phyloP scores from a whole-genome alignment of 306 rosid genomes.

The Corylus americana region DNA sequence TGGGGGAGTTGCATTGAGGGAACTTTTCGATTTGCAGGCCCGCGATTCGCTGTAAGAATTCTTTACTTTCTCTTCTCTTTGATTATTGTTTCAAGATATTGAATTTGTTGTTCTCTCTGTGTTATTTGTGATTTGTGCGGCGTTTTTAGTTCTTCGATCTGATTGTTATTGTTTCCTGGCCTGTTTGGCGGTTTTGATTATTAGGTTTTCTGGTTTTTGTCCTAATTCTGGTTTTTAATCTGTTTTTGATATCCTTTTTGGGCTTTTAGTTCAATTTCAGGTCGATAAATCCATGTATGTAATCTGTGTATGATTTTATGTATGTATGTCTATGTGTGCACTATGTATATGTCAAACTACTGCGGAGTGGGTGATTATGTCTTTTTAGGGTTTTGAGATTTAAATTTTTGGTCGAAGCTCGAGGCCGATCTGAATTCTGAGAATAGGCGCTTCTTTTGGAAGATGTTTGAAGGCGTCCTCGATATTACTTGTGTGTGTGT shows the following conservation, averaged over 20 bases:
- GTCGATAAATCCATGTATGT: not conserved
- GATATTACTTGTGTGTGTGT: not conserved
- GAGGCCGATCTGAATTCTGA: not conserved
- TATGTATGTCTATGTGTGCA: not conserved
- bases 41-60: constrained; percentile 19
- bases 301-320: not conserved
- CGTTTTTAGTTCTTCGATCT: not conserved
- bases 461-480: not conserved
- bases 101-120: not conserved
- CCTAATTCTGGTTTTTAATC: not conserved
- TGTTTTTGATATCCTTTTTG: not conserved
- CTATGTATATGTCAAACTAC: not conserved
- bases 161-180: not conserved
- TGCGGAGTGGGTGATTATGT: not conserved
- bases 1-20: not conserved
- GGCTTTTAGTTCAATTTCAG: not conserved
- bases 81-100: not conserved
- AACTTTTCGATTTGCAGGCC: not conserved
- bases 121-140: not conserved
- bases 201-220: constrained; percentile 1
- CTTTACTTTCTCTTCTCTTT: not conserved
- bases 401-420: not conserved
- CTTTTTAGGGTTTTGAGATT: constrained; percentile 5
- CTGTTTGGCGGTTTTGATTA: not conserved
- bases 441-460: not conserved